Evolutionary conservation across 179 eudicot species (phyloP).

Genomic region (Pouteria campechiana): DNA sequence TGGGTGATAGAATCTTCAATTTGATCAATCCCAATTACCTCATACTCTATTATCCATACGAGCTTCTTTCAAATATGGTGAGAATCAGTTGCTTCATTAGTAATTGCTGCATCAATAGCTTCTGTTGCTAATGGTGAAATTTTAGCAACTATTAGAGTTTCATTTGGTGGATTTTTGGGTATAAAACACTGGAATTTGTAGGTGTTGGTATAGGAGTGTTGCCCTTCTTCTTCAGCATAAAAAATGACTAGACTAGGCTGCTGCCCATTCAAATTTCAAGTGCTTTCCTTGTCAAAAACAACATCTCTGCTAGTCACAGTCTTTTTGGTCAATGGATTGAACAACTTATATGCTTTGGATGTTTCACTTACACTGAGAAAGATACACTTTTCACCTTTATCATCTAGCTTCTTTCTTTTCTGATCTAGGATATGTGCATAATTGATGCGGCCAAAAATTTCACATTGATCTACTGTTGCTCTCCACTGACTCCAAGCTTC

Average conservation of each 20-base stretch:
- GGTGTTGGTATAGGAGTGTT: too few species aligned
- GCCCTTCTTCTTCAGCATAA: not conserved
- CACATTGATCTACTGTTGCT: not conserved
- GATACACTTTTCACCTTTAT: not conserved
- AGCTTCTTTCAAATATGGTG: not conserved
- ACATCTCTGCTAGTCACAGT: slow-evolving; percentile 7
- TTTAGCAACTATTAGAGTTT: too few species aligned
- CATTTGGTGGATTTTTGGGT: too few species aligned
- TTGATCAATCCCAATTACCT: slow-evolving; percentile 2
- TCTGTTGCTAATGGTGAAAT: too few species aligned
- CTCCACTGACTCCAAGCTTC: slow-evolving; percentile 4
- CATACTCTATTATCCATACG: slow-evolving; percentile 3
- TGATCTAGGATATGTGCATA: slow-evolving; percentile 1
- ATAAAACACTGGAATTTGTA: too few species aligned
- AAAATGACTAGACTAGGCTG: not conserved
- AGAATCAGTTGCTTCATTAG: not conserved
- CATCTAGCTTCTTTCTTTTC: slow-evolving; percentile 2
- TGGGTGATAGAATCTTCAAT: too few species aligned
- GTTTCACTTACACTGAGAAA: slow-evolving; percentile 7
- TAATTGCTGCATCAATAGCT: too few species aligned
- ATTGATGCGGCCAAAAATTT: slow-evolving; percentile 3
- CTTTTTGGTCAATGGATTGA: slow-evolving; percentile 3
- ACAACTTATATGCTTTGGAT: slow-evolving; percentile 5
- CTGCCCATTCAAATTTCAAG: not conserved
- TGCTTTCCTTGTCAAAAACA: slow-evolving; percentile 1